These are phyloP conservation scores for Eucalyptus victrix DNA, from an alignment of 345 rosid genomes.

Conservation along the genomic window DNA sequence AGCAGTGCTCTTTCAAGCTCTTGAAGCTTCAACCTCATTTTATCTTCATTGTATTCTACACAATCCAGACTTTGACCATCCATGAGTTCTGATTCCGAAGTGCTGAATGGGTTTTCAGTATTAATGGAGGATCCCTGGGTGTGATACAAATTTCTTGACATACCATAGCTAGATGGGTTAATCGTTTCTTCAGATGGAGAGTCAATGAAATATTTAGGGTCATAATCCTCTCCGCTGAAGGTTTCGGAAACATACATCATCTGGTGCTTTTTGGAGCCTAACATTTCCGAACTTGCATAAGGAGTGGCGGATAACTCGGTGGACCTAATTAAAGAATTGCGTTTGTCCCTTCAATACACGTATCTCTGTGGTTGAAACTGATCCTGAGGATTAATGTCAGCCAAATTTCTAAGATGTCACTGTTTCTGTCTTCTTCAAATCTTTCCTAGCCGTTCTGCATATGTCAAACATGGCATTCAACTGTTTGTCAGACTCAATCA, in stretches of 20 bases:
- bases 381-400: not conserved
- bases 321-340: not conserved
- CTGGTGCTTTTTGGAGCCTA: conserved; percentile 35
- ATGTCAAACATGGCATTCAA: not conserved
- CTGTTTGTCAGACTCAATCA: not conserved
- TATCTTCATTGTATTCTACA: conserved; percentile 39
- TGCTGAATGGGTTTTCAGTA: conserved; percentile 17
- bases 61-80: conserved; percentile 34
- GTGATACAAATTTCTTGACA: conserved; percentile 43
- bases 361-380: not conserved
- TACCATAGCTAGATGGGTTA: conserved; percentile 37
- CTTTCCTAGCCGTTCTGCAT: not conserved
- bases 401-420: not conserved
- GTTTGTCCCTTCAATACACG: not conserved
- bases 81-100: conserved; percentile 22
- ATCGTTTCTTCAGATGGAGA: conserved; percentile 54
- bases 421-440: not conserved
- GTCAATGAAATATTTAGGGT: conserved; percentile 57
- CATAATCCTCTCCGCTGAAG: conserved; percentile 60
- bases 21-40: conserved; percentile 62
- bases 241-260: conserved; percentile 42
- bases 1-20: conserved; percentile 87
- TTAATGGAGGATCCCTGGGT: conserved; percentile 23
- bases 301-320: not conserved
- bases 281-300: not conserved